Evolutionary conservation across 2,329 filamentous ascomycete species (phyloP), one percentile per base, ranked within the genome.

Genomic region (Diaporthe citrichinensis): DNA sequence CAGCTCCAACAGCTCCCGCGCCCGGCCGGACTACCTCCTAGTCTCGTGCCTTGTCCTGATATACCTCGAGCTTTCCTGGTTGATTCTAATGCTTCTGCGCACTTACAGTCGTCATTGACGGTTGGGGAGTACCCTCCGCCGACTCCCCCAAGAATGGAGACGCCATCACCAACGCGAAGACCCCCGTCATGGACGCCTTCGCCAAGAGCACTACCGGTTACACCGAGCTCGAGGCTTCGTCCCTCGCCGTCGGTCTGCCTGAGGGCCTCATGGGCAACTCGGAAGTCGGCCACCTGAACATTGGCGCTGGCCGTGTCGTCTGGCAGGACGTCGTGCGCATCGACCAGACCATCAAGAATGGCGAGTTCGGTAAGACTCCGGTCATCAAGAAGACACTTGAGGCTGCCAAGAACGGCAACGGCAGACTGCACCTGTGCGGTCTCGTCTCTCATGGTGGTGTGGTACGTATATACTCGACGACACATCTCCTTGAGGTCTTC

Each of bases 191-290:
- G 97, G 96, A 98, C 85, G 92, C 91, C 77, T 96, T 99, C 84
- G 94, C 93, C 82, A 92, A 94, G 85, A 94, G 93, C 78, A 88
- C 93, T 44, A 93, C 96, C 81, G 96, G 96, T 77, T 99, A 93
- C 87, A 95, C 94, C 78, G 93, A 97, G 87, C 93, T 99, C 77
- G 97, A 99, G 81, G 97, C 97, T 75, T 98, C 97, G 3, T 98
- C 97, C 58, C 91, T 98, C 76, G 97, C 97, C 61, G 97, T 99
- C 79, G 97, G 97, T 79, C 91, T 99, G 72, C 97, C 97, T 28
- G 96, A 99, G 84, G 97, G 97, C 76, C 89, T 99, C 79, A 99
- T 99, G 97, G 97, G 97, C 79, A 99, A 99, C 90, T 98, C 95
- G 80, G 97, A 99, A 86, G 97, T 99, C 84, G 97, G 97, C 77